Base-by-base conservation (phyloP, 2,329 filamentous ascomycete species). In the Aspergillus flavus region DNA sequence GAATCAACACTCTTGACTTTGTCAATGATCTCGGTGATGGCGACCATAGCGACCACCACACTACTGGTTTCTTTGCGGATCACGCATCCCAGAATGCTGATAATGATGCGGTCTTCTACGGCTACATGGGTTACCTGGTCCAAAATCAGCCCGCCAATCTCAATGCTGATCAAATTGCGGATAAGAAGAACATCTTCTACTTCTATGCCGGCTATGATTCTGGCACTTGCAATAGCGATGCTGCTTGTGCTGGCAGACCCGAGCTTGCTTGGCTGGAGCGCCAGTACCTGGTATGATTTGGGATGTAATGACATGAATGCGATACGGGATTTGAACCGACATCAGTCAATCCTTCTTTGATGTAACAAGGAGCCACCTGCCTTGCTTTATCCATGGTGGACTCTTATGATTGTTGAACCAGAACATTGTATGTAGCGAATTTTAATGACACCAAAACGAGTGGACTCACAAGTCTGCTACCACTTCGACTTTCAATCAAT, bases 11-110 rank as follows among this genome's bases (percentile, higher is more conserved):
- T 2, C 52, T 57, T 21, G 66, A 68, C 45, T 68, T 52, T 54
- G 64, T 64, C 12, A 28, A 65, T 19, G 52, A 34, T 32, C 57
- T 61, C 34, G 62, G 65, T 4, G 57, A 63, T 6, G 61, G 66
- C 0, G 68, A 69, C 34, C 66, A 68, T 32, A 64, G 60, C 34
- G 68, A 69, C 23, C 65, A 69, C 43, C 56, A 66, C 39, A 46
- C 64, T 11, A 57, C 62, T 3, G 68, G 39, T 0, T 67, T 55
- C 28, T 68, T 69, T 43, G 63, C 59, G 6, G 19, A 36, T 5
- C 28, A 60, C 19, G 61, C 62, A 1, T 12, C 61, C 6, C 14
- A 19, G 11, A 0, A 12, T n/a, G 41, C 52, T 14, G 10, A 45
- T 36, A 26, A 36, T n/a, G 7, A 28, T 26, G 52, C 57, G 5